Percentiles rank a stretch among this genome's conserved stretches.
phyloP scores from a whole-genome alignment of 495 filamentous ascomycete genomes.

The Collariella sp. region DNA sequence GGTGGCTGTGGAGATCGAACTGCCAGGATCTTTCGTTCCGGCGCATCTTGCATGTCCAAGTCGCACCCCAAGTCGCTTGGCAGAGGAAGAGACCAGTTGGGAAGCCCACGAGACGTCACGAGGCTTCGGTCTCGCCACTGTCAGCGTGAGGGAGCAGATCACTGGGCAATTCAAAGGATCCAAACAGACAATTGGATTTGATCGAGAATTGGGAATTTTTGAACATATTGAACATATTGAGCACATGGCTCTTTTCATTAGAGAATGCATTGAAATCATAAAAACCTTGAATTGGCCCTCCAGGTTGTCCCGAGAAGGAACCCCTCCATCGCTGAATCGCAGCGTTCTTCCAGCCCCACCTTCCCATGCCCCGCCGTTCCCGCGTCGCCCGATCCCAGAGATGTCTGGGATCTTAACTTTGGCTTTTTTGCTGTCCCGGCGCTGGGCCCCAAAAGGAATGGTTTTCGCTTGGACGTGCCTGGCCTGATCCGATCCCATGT shows the following conservation, averaged over 20 bases:
- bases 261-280: too few species aligned
- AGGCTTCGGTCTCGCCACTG: constrained; percentile 9
- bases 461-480: neutral
- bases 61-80: constrained; percentile 7
- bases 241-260: neutral
- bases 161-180: too few species aligned
- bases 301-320: too few species aligned
- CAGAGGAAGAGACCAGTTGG: neutral
- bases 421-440: neutral
- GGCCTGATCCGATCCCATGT: too few species aligned
- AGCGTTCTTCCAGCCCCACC: neutral
- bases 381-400: neutral
- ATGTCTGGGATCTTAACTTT: neutral
- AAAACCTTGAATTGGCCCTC: too few species aligned
- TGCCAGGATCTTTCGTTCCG: constrained; percentile 5
- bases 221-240: too few species aligned
- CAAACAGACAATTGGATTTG: too few species aligned
- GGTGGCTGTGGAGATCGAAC: constrained; percentile 4
- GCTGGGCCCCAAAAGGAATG: neutral
- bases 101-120: constrained; percentile 3
- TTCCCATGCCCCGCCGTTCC: neutral
- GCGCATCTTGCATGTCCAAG: constrained; percentile 9
- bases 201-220: too few species aligned
- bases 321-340: neutral
- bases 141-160: too few species aligned